These are phyloP conservation scores for Penicillium aurantiogriseum DNA, from an alignment of 2,329 filamentous ascomycete species.

Conservation along the genomic window DNA sequence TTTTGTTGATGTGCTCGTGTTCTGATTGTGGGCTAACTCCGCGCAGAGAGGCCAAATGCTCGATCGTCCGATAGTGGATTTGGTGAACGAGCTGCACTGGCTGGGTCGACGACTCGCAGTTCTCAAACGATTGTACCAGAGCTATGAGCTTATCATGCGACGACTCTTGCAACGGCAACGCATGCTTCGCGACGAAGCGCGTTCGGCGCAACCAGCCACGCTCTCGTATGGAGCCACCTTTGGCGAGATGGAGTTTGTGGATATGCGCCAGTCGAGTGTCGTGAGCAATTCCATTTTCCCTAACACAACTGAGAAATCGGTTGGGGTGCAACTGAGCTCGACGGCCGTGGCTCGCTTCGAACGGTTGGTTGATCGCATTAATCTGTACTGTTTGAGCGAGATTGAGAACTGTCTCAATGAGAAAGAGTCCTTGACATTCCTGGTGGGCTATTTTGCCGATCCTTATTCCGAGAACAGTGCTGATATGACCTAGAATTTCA, in stretches of 20 bases:
- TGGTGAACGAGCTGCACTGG: slow-evolving; percentile 55
- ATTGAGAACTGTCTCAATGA: slow-evolving; percentile 65
- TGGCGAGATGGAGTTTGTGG: slow-evolving; percentile 33
- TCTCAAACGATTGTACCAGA: slow-evolving; percentile 61
- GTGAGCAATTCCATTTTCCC: slow-evolving; percentile 25
- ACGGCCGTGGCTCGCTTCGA: slow-evolving; percentile 60
- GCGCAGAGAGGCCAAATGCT: slow-evolving; percentile 56
- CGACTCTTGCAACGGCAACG: slow-evolving; percentile 56
- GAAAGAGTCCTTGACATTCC: slow-evolving; percentile 67
- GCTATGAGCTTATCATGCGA: slow-evolving; percentile 61
- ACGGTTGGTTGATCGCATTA: slow-evolving; percentile 59
- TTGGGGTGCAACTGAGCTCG: slow-evolving; percentile 44
- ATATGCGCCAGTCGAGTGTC: slow-evolving; percentile 39
- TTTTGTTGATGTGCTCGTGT: background rate
- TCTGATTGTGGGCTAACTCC: slow-evolving; percentile 8
- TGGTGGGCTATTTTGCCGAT: slow-evolving; percentile 48
- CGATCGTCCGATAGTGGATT: slow-evolving; percentile 44
- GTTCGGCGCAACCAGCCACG: slow-evolving; percentile 20
- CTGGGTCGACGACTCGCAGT: slow-evolving; percentile 61
- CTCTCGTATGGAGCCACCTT: slow-evolving; percentile 24
- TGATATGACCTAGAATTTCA: slow-evolving; percentile 62
- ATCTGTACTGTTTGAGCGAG: slow-evolving; percentile 61
- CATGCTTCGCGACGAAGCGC: slow-evolving; percentile 38
- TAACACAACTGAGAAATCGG: slow-evolving; percentile 25
- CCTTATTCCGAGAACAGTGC: background rate